phyloP scores from a whole-genome alignment of 2,329 filamentous ascomycete species.

The Clonostachys sp. region DNA sequence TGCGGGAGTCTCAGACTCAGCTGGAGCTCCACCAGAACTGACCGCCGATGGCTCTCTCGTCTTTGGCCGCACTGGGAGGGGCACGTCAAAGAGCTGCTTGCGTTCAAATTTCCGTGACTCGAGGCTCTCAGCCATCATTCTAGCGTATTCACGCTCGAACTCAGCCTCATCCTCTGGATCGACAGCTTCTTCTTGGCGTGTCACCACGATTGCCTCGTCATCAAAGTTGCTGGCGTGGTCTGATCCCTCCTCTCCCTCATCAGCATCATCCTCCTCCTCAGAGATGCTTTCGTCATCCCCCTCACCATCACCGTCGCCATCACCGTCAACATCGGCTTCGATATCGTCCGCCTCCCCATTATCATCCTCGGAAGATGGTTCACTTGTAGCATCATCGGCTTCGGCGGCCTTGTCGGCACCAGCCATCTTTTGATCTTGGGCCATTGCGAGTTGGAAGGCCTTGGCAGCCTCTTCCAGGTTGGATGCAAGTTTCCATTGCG shows the following conservation, averaged over 20 bases:
- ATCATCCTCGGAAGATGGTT: constrained; percentile 72
- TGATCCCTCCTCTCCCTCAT: constrained; percentile 1
- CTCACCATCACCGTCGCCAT: constrained; percentile 50
- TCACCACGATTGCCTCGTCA: constrained; percentile 89
- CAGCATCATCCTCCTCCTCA: constrained; percentile 46
- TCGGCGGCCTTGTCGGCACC: constrained; percentile 67
- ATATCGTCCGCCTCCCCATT: constrained; percentile 63
- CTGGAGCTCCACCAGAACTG: constrained; percentile 12
- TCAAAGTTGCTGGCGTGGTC: constrained; percentile 59
- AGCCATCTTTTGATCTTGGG: constrained; percentile 80
- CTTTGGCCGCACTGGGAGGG: constrained; percentile 79
- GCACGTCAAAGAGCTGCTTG: constrained; percentile 93
- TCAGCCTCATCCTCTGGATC: constrained; percentile 95
- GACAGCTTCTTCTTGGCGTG: constrained; percentile 80
- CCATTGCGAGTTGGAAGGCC: constrained; percentile 81
- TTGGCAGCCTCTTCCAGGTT: constrained; percentile 79
- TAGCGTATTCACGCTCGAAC: constrained; percentile 95
- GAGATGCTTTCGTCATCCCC: constrained; percentile 51
- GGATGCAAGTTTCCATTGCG: constrained; percentile 85
- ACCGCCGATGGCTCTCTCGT: constrained; percentile 50
- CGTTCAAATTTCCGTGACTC: constrained; percentile 95
- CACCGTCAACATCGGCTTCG: constrained; percentile 55
- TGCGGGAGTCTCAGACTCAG: constrained; percentile 4
- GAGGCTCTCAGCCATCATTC: constrained; percentile 96
- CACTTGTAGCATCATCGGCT: constrained; percentile 67